Evolutionary conservation across 108 stramenopile genomes (phyloP), one percentile per base, ranked within the genome.

Genomic region (Cyclostephanos invisitatus): DNA sequence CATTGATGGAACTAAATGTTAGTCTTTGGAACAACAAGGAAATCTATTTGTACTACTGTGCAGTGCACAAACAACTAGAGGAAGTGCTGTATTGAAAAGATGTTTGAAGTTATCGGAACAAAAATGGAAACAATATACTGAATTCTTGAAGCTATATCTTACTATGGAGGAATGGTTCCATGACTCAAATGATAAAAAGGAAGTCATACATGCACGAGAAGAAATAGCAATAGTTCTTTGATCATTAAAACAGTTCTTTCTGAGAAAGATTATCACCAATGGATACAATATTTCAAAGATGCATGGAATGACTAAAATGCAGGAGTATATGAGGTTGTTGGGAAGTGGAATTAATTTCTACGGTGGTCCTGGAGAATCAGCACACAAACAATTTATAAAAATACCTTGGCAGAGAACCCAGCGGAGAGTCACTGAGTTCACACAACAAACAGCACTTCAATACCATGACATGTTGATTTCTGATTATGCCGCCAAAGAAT

Each of bases 91-190:
- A 3, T 15, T 60, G 17, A 18, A 20, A 18, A 37, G n/a, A 27
- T 18, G 12, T 32, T 18, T 60, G 17, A 29, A 37, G 18, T 15
- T 60, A 7, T 20, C 2, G 5, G n/a, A 17, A 21, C 15, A 3
- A 2, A 37, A 24, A 17, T 60, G 55, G 55, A 22, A 56, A 28
- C 55, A 56, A 14, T 56, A 4, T 12, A 28, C 28, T 32, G 15
- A 29, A n/a, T 60, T 36, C 36, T 37, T 60, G 32, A 27, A 60
- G 29, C 25, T 60, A 29, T 60, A 60, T 60, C 59, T 60, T 35
- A 14, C 59, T 20, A 60, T 60, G 59, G 59, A 29, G 17, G 36
- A 60, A 20, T 60, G 59, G 59, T 60, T 60, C 37, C 35, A 60
- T 37, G 59, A 38, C 37, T 7, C 59, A 0, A 35, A 29, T 6